Evolutionary conservation across 2,329 filamentous ascomycete genomes (phyloP), one percentile per base, ranked within the genome.

Genomic region (Alternaria angustiovoidea): DNA sequence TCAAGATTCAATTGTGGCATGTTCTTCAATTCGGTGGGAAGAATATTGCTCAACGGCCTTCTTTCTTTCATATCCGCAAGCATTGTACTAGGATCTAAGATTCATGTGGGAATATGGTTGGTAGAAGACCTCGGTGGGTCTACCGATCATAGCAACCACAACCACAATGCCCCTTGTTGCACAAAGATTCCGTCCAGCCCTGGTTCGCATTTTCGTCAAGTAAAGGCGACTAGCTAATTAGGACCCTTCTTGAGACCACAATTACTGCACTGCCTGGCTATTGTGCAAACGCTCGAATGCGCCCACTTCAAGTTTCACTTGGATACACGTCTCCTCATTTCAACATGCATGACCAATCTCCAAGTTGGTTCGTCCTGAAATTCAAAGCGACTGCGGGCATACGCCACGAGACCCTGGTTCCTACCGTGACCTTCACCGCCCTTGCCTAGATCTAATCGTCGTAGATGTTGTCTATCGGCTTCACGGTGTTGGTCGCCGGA

Each of bases 391-490:
- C 68, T 2, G 69, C 67, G 30, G 61, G 68, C 30, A 72, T 78
- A 39, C 52, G 59, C 6, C 65, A 61, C 43, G 54, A 67, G 7
- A 70, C 72, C 4, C 61, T 79, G 3, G 46, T 70, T 3, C 69
- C 73, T 4, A 64, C 75, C 7, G 57, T 74, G 4, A 38, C 67
- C 2, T 69, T 74, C 42, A 74, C 72, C 2, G 22, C 52, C 1
- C n/a, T 76, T 2, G 74, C 75, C 16, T 20, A 1, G n/a, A 9
- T 11, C 57, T 70, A 28, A 68, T 38, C 3, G 1, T n/a, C 5
- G 8, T 12, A 77, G 71, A 28, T 71, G 4, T 52, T 74, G 22
- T 76, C 74, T 4, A 68, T 76, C 11, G 65, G 66, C 2, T 68
- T 72, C 54, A 73, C 68, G 2, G 66, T 46, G n/a, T 58, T 75